Percentiles rank a stretch among this genome's conserved stretches.
phyloP scores from a whole-genome alignment of 768 basidiomycete genomes.

The Omphalotus guepiniiformis region DNA sequence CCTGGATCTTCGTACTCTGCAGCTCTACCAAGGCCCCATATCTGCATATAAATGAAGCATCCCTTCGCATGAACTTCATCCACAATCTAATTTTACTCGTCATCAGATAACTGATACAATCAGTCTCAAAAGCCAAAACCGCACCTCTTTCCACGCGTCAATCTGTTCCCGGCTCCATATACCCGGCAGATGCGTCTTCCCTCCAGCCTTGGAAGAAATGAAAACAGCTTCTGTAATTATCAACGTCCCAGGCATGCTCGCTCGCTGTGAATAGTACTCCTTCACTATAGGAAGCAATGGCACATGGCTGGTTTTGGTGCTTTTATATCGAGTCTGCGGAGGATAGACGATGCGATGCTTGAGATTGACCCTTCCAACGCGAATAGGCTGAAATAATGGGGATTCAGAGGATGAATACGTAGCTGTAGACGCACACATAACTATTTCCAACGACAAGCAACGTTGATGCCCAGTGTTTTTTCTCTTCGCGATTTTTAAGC shows the following conservation, averaged over 20 bases:
- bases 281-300: slow-evolving; percentile 31
- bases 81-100: slow-evolving; percentile 29
- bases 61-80: slow-evolving; percentile 46
- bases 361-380: slow-evolving; percentile 37
- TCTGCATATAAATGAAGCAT: slow-evolving; percentile 39
- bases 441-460: too few species aligned
- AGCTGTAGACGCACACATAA: too few species aligned
- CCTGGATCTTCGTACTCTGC: slow-evolving; percentile 1
- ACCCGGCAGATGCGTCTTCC: slow-evolving; percentile 44
- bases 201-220: slow-evolving; percentile 41
- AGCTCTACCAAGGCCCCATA: slow-evolving; percentile 25
- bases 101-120: background rate
- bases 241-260: slow-evolving; percentile 41
- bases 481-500: too few species aligned
- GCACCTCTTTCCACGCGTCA: slow-evolving; percentile 38
- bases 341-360: slow-evolving; percentile 51
- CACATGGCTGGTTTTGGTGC: slow-evolving; percentile 30
- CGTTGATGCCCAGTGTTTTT: too few species aligned
- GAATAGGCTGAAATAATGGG: slow-evolving; percentile 40
- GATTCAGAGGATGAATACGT: too few species aligned
- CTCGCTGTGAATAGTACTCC: slow-evolving; percentile 45
- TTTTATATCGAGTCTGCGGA: slow-evolving; percentile 46
- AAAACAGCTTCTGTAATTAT: slow-evolving; percentile 51
- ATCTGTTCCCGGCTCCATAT: slow-evolving; percentile 55
- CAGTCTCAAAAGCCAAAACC: slow-evolving; percentile 18